phyloP scores from a whole-genome alignment of 2,329 filamentous ascomycete genomes.

The Aspergillus persii region DNA sequence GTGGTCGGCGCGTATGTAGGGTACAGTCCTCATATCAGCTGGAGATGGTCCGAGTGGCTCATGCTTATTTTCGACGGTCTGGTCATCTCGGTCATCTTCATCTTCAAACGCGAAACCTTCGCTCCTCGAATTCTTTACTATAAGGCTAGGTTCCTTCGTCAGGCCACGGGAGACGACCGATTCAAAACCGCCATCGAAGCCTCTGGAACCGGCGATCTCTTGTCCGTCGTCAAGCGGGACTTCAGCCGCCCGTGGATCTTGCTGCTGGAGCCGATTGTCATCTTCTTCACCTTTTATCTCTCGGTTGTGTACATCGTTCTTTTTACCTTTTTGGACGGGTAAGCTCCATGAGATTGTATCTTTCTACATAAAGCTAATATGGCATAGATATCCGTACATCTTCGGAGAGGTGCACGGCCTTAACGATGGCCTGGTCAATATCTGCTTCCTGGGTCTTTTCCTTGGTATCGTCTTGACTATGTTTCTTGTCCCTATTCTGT shows the following conservation, averaged over 20 bases:
- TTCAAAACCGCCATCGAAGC: constrained; percentile 20
- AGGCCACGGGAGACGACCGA: constrained; percentile 43
- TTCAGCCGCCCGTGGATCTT: constrained; percentile 7
- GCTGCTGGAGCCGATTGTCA: constrained; percentile 27
- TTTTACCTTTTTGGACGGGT: constrained; percentile 40
- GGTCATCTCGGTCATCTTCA: constrained; percentile 35
- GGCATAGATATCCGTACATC: constrained; percentile 44
- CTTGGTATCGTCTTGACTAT: constrained; percentile 38
- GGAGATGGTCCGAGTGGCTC: constrained; percentile 48
- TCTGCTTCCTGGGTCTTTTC: constrained; percentile 49
- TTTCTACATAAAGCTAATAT: no score
- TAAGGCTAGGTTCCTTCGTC: constrained; percentile 41
- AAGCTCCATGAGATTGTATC: no score
- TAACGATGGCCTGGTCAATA: constrained; percentile 45
- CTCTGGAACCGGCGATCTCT: constrained; percentile 36
- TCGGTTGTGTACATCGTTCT: constrained; percentile 32
- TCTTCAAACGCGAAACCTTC: constrained; percentile 52
- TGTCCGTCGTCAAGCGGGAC: not conserved
- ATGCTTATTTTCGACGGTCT: constrained; percentile 38
- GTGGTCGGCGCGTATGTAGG: constrained; percentile 5
- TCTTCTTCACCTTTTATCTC: constrained; percentile 16
- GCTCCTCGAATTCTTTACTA: constrained; percentile 44
- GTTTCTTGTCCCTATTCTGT: constrained; percentile 46
- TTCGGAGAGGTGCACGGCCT: constrained; percentile 51
- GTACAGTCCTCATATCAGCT: constrained; percentile 9